A percentile compares a stretch with the other conserved stretches of the same genome.
Conservation (phyloP, 208 protist species). For the Angomonas deanei region DNA sequence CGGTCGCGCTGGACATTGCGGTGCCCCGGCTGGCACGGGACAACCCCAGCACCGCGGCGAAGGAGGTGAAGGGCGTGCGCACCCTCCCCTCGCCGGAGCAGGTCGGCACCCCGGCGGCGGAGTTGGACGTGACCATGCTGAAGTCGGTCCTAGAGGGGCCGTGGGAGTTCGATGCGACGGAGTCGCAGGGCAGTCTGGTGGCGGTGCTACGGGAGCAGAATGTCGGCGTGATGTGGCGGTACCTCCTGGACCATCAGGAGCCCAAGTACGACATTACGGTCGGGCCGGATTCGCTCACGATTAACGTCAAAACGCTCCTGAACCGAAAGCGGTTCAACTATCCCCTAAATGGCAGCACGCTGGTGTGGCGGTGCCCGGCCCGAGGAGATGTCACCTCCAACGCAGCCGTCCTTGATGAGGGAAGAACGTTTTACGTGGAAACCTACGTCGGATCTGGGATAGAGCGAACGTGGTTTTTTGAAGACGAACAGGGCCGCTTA, state of each 20-base stretch:
- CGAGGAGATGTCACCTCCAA: slow-evolving; percentile 27
- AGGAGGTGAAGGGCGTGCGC: slow-evolving; percentile 6
- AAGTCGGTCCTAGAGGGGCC: slow-evolving; percentile 35
- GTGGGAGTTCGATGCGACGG: slow-evolving; percentile 34
- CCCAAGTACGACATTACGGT: slow-evolving; percentile 22
- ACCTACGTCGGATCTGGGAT: slow-evolving; percentile 24
- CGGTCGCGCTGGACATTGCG: slow-evolving; percentile 35
- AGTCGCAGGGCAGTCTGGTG: slow-evolving; percentile 28
- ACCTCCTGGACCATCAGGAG: slow-evolving; percentile 23
- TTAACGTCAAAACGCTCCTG: slow-evolving; percentile 20
- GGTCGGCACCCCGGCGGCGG: slow-evolving; percentile 15
- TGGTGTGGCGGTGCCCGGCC: slow-evolving; percentile 23
- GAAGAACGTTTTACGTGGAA: slow-evolving; percentile 40
- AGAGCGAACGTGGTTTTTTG: slow-evolving; percentile 39
- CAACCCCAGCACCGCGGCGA: not conserved
- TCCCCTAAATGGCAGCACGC: slow-evolving; percentile 20
- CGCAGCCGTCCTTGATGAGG: slow-evolving; percentile 33
- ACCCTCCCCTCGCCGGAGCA: slow-evolving; percentile 13
- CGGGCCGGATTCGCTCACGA: slow-evolving; percentile 14
- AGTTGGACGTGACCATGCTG: slow-evolving; percentile 35
- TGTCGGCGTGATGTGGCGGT: slow-evolving; percentile 41
- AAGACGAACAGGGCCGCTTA: slow-evolving; percentile 27
- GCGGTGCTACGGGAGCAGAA: slow-evolving; percentile 36
- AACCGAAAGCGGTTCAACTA: slow-evolving; percentile 12
- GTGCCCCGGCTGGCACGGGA: slow-evolving; percentile 13